Evolutionary conservation across 1,139 yeast species (phyloP).

Genomic region (Groenewaldozyma auringiensis): DNA sequence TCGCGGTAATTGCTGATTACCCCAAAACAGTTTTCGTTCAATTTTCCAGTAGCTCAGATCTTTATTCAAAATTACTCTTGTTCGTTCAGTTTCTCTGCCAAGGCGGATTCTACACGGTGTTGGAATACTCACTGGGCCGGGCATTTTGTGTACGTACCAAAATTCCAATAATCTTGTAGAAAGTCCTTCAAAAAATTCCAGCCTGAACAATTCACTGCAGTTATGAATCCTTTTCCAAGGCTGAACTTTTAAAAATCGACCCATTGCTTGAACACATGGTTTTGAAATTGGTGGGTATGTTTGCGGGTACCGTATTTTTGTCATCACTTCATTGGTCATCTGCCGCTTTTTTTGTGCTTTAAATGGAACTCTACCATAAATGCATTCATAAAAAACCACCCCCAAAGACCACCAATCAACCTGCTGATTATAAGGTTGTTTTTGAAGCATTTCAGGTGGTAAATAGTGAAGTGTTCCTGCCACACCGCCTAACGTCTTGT

Average conservation of each 20-base stretch:
- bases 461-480: constrained; percentile 86
- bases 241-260: constrained; percentile 16
- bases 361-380: constrained; percentile 78
- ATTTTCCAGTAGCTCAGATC: constrained; percentile 1
- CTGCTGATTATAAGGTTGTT: constrained; percentile 59
- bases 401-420: constrained; percentile 96
- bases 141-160: background rate
- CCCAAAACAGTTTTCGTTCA: background rate
- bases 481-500: constrained; percentile 42
- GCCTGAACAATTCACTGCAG: constrained; percentile 15
- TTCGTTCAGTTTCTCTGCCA: background rate
- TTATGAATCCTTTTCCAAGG: constrained; percentile 19
- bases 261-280: constrained; percentile 22
- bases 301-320: constrained; percentile 12
- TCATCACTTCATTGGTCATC: constrained; percentile 14
- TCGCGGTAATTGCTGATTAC: background rate
- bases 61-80: background rate
- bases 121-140: constrained; percentile 2
- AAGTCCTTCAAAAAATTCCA: constrained; percentile 18
- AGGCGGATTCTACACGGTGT: background rate
- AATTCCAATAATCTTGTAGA: constrained; percentile 13
- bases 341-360: constrained; percentile 43
- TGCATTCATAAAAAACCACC: constrained; percentile 71
- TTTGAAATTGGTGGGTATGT: constrained; percentile 21
- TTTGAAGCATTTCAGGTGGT: constrained; percentile 75